phyloP scores from a whole-genome alignment of 352 stramenopile species.

The Phytopythium aichiense region DNA sequence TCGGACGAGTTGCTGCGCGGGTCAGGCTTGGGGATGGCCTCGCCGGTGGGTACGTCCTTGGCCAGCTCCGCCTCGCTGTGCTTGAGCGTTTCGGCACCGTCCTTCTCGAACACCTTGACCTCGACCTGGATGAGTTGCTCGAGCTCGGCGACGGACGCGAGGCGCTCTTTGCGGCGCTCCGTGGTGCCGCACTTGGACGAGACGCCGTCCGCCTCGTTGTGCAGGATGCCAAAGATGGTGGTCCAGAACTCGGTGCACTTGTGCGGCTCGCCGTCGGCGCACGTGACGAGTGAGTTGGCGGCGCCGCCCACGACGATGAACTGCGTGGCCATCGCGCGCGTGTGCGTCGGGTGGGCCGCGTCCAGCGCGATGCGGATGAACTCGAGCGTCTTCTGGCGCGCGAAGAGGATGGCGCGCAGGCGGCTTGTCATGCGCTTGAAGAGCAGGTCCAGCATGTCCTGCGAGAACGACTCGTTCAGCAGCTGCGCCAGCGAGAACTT shows the following conservation, averaged over 20 bases:
- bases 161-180: slow-evolving; percentile 35
- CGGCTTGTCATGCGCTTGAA: slow-evolving; percentile 85
- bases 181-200: slow-evolving; percentile 31
- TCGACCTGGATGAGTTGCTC: slow-evolving; percentile 75
- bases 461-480: slow-evolving; percentile 79
- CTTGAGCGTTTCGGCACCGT: slow-evolving; percentile 62
- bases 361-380: slow-evolving; percentile 67
- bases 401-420: slow-evolving; percentile 70
- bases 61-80: slow-evolving; percentile 57
- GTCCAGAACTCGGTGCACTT: slow-evolving; percentile 64
- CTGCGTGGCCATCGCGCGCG: slow-evolving; percentile 60
- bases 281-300: slow-evolving; percentile 49
- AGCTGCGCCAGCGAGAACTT: slow-evolving; percentile 55
- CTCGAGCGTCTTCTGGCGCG: slow-evolving; percentile 65
- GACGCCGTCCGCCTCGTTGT: slow-evolving; percentile 50
- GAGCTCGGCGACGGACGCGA: slow-evolving; percentile 54
- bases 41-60: slow-evolving; percentile 11
- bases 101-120: slow-evolving; percentile 67
- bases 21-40: neutral
- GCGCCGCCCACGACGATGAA: slow-evolving; percentile 74
- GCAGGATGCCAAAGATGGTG: slow-evolving; percentile 59
- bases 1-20: slow-evolving; percentile 26
- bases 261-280: slow-evolving; percentile 38
- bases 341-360: slow-evolving; percentile 46
- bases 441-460: slow-evolving; percentile 81